Conservation (phyloP, 108 stramenopile genomes). For the Bacterosira constricta region DNA sequence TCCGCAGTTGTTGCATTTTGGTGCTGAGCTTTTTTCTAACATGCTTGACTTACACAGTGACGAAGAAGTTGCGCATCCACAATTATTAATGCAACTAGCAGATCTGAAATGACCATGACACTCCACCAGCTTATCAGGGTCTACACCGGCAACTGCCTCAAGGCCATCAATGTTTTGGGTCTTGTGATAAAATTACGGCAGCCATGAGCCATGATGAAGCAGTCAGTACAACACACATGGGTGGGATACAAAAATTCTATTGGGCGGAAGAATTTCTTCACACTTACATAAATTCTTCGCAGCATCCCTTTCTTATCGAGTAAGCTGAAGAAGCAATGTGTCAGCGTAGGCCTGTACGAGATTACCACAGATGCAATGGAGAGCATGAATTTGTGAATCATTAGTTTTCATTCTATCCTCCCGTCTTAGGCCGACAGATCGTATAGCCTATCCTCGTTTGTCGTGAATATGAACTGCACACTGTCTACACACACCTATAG, state of each 20-base stretch:
- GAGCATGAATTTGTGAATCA: too few relatives aligned
- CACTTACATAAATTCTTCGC: constrained; percentile 62
- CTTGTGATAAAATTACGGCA: neutral
- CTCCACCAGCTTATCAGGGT: constrained; percentile 74
- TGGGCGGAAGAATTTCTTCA: neutral
- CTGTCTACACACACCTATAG: constrained; percentile 37
- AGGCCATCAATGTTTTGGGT: constrained; percentile 97
- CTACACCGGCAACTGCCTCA: constrained; percentile 84
- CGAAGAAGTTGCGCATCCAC: too few relatives aligned
- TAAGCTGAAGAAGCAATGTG: constrained; percentile 89
- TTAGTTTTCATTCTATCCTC: too few relatives aligned
- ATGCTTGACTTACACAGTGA: constrained; percentile 62
- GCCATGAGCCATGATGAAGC: neutral
- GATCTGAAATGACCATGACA: constrained; percentile 91
- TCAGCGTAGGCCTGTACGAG: constrained; percentile 64
- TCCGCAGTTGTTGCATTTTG: constrained; percentile 75
- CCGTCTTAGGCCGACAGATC: too few relatives aligned
- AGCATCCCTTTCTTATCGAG: constrained; percentile 78
- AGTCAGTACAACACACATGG: neutral
- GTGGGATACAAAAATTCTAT: neutral
- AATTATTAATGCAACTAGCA: constrained; percentile 67
- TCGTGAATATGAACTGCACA: too few relatives aligned
- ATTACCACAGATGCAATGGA: too few relatives aligned
- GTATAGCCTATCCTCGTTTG: too few relatives aligned
- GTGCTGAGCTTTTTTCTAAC: constrained; percentile 53